These are phyloP conservation scores for Saccharomycopsis sp. DNA, from an alignment of 805 yeast genomes.

Conservation along the genomic window DNA sequence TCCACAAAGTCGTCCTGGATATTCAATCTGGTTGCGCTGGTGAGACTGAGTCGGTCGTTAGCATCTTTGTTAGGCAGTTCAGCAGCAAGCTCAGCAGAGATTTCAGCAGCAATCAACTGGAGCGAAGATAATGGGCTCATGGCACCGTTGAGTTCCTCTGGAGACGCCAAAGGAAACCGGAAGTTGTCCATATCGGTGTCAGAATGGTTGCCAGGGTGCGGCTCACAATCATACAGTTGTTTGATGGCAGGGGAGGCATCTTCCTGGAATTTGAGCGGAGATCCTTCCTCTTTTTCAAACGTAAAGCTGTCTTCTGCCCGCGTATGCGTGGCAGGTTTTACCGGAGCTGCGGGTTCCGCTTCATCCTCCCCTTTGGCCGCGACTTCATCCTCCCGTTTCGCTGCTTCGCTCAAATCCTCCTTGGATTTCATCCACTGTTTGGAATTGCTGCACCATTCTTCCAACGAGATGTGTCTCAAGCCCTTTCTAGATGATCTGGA, in stretches of 20 bases:
- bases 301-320: constrained; percentile 7
- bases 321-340: background rate
- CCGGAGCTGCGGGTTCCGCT: too few relatives aligned
- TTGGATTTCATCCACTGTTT: constrained; percentile 10
- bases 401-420: background rate
- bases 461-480: constrained; percentile 8
- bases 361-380: background rate
- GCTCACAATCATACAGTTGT: too few relatives aligned
- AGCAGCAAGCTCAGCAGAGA: too few relatives aligned
- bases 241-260: background rate
- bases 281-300: constrained; percentile 4
- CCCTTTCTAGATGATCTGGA: constrained; percentile 2
- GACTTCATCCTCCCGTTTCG: background rate
- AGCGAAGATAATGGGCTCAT: too few relatives aligned
- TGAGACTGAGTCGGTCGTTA: background rate
- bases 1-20: background rate
- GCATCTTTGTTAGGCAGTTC: too few relatives aligned
- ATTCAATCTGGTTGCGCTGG: background rate
- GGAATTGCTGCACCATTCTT: constrained; percentile 11
- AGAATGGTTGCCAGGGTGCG: background rate
- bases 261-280: constrained; percentile 3
- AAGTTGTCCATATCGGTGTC: background rate
- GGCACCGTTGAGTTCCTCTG: too few relatives aligned
- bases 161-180: background rate
- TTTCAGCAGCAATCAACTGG: too few relatives aligned